Evolutionary conservation across 352 stramenopile species (phyloP), one percentile per base, ranked within the genome.

Genomic region (Pythium aphanidermatum): DNA sequence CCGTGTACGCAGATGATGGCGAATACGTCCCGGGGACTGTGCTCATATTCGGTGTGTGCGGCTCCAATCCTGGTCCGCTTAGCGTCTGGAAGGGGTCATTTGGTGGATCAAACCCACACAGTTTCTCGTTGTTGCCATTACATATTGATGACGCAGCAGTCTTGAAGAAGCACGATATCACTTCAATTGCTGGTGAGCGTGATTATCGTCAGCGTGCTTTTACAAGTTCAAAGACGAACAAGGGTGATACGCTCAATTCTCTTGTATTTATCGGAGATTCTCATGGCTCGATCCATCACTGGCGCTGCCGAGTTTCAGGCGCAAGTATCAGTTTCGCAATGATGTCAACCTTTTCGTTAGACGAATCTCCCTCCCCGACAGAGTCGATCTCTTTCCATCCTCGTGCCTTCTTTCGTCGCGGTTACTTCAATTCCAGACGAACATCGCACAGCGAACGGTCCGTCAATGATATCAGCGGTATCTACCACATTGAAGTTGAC

Each of bases 151-250:
- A 78, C 33, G 50, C 40, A 25, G 55, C 56, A 12, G 69, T 84
- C 4, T 31, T 70, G 13, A 70, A 55, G 28, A 81, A 82, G 52
- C 24, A 37, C 9, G 65, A 83, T 40, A 87, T 93, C 48, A 88
- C 76, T 4, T 81, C 76, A 5, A 78, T 93, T 46, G 79, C 72
- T 4, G 65, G 78, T 12, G 81, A 91, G 60, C 61, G 77, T 56
- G 78, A 91, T 48, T 91, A 91, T 34, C 78, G 77, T 2, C 79
- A 91, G 46, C 73, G 78, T 27, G 81, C 81, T 12, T 93, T 93
- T 42, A 74, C 69, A 17, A 80, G 53, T 34, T 70, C 78, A 33
- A 53, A 41, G 46, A 14, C 39, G 58, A 57, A 21, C 24, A 24
- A 55, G 12, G 52, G 17, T 1, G 43, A 55, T 29, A 56, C 63